phyloP scores from a whole-genome alignment of 2,329 filamentous ascomycete species.

The Harringtonia lauricola region DNA sequence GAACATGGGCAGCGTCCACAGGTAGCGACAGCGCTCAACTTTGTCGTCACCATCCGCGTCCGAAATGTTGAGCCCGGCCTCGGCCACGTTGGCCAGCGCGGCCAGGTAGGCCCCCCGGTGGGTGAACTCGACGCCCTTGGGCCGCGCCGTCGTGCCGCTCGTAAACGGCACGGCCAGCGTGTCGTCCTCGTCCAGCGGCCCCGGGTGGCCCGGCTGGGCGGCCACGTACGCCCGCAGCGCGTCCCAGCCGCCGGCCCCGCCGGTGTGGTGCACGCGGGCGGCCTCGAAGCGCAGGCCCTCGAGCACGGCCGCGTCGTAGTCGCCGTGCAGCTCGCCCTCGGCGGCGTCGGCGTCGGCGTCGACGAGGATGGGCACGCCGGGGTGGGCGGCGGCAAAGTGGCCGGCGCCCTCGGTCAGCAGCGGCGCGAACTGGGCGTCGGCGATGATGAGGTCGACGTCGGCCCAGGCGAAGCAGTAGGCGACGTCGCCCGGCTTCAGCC shows the following conservation, averaged over 20 bases:
- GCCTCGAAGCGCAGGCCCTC: constrained; percentile 68
- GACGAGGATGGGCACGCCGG: constrained; percentile 59
- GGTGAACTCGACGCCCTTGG: constrained; percentile 89
- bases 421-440: constrained; percentile 66
- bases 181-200: constrained; percentile 60
- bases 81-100: constrained; percentile 73
- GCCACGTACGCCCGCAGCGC: constrained; percentile 53
- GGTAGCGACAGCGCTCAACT: constrained; percentile 60
- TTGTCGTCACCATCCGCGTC: background rate
- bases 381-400: constrained; percentile 48
- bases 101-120: constrained; percentile 83
- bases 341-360: constrained; percentile 73
- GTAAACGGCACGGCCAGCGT: constrained; percentile 87
- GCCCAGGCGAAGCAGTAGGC: constrained; percentile 82
- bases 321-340: constrained; percentile 62
- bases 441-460: constrained; percentile 78
- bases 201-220: constrained; percentile 1
- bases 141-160: constrained; percentile 79
- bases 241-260: constrained; percentile 57
- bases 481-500: constrained; percentile 73
- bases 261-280: constrained; percentile 22
- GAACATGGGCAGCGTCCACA: constrained; percentile 89
- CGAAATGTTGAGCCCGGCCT: constrained; percentile 63
- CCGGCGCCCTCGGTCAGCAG: constrained; percentile 42
- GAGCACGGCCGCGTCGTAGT: constrained; percentile 72